These are phyloP conservation scores for Capsicum pubescens DNA, from an alignment of 257 asterid genomes.

Conservation along the genomic window DNA sequence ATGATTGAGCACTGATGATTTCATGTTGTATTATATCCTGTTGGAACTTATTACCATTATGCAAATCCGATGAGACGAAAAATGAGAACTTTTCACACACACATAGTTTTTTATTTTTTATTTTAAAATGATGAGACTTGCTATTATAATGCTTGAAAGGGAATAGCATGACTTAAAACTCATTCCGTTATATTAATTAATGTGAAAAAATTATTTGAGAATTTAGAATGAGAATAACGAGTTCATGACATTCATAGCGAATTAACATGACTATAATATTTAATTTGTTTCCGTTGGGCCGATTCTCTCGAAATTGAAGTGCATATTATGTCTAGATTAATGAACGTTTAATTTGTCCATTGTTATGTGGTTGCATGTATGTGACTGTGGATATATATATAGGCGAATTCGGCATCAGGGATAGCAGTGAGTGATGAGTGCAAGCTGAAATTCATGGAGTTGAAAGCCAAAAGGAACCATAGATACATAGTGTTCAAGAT, in stretches of 20 bases:
- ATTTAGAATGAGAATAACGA: too few species aligned
- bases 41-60: not conserved
- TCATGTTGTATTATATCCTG: not conserved
- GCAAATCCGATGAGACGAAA: not conserved
- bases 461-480: conserved; percentile 64
- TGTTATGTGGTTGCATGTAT: not conserved
- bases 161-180: not conserved
- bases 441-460: conserved; percentile 70
- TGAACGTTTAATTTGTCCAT: not conserved
- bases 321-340: not conserved
- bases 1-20: not conserved
- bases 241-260: too few species aligned
- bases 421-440: conserved; percentile 71
- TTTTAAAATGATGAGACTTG: not conserved
- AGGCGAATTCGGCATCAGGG: conserved; percentile 80
- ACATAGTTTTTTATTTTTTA: not conserved
- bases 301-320: too few species aligned
- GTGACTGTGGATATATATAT: conserved; percentile 5
- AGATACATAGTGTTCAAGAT: conserved; percentile 65
- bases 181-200: not conserved
- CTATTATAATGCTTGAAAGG: not conserved
- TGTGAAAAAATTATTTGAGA: not conserved
- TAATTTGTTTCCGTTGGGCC: too few species aligned
- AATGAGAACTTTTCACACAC: not conserved
- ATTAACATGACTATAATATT: too few species aligned